Conservation (phyloP, 1,284 basidiomycete species). For the Heterobasidion parviporum region DNA sequence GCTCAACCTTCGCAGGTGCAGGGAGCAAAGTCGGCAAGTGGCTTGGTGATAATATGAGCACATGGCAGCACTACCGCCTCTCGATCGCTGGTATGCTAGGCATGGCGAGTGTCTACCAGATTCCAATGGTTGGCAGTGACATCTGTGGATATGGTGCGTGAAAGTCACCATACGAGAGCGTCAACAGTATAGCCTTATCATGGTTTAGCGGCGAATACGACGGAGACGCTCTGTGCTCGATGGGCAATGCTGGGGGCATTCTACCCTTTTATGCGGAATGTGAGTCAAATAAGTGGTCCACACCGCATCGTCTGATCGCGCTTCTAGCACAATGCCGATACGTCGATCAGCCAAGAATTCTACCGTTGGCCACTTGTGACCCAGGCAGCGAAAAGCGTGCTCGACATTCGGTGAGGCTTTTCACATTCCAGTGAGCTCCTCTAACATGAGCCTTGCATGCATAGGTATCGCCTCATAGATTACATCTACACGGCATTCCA, state of each 20-base stretch:
- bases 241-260: constrained; percentile 67
- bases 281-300: constrained; percentile 21
- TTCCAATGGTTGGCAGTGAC: constrained; percentile 66
- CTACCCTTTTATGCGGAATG: constrained; percentile 66
- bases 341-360: constrained; percentile 54
- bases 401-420: constrained; percentile 43
- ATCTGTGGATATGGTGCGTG: constrained; percentile 55
- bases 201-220: constrained; percentile 42
- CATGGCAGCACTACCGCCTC: constrained; percentile 47
- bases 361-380: constrained; percentile 56
- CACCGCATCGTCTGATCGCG: not conserved
- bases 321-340: constrained; percentile 46
- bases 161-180: not conserved
- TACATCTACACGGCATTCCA: constrained; percentile 71
- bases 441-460: not conserved
- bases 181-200: not conserved
- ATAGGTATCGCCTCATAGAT: constrained; percentile 58
- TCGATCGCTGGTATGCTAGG: constrained; percentile 59
- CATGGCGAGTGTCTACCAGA: constrained; percentile 53
- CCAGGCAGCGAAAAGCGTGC: constrained; percentile 49
- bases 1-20: constrained; percentile 65
- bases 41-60: constrained; percentile 58
- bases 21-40: constrained; percentile 61
- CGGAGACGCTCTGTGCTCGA: constrained; percentile 54
- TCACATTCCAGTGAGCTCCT: not conserved